Percentiles rank a stretch among this genome's conserved stretches.
These are phyloP conservation scores for Geoglossum glabrum DNA, from an alignment of 495 filamentous ascomycete genomes.

Conservation along the genomic window DNA sequence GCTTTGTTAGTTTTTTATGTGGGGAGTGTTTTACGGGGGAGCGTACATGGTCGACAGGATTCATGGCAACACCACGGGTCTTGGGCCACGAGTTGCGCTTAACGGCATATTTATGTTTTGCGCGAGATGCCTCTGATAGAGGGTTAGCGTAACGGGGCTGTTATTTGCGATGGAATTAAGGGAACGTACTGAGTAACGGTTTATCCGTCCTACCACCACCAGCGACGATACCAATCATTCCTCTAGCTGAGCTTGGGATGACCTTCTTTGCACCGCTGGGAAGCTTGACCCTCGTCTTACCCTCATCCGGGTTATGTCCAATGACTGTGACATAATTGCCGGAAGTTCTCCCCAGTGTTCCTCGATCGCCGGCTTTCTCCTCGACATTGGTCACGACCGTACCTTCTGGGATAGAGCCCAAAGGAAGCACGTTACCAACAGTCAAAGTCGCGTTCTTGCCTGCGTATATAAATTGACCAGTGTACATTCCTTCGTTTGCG, in stretches of 20 bases:
- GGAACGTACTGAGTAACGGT: slow-evolving; percentile 65
- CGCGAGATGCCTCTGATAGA: slow-evolving; percentile 65
- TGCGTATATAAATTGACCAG: slow-evolving; percentile 99
- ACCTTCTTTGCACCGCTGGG: slow-evolving; percentile 99
- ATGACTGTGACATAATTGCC: slow-evolving; percentile 99
- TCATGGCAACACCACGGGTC: slow-evolving; percentile 99
- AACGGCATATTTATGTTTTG: slow-evolving; percentile 98
- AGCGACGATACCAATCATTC: slow-evolving; percentile 99
- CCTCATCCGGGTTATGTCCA: slow-evolving; percentile 96
- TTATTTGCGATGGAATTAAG: neutral
- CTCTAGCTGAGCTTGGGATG: slow-evolving; percentile 69
- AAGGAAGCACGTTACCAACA: slow-evolving; percentile 90
- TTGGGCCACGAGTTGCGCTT: slow-evolving; percentile 99
- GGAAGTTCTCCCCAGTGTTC: slow-evolving; percentile 83
- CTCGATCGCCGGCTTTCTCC: slow-evolving; percentile 95
- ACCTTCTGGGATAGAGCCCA: slow-evolving; percentile 88
- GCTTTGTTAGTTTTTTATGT: slow-evolving; percentile 8
- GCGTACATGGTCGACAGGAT: slow-evolving; percentile 92
- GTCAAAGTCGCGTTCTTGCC: slow-evolving; percentile 93
- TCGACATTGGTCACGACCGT: slow-evolving; percentile 97
- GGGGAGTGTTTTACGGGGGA: neutral
- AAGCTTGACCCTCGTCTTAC: slow-evolving; percentile 98
- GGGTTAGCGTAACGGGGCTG: neutral
- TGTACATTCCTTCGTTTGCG: slow-evolving; percentile 99
- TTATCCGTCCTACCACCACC: slow-evolving; percentile 99